A percentile compares a stretch with the other conserved stretches of the same genome.
These are phyloP conservation scores for Cryptococcus neoformans DNA, from an alignment of 1,284 basidiomycete genomes.

Conservation along the genomic window DNA sequence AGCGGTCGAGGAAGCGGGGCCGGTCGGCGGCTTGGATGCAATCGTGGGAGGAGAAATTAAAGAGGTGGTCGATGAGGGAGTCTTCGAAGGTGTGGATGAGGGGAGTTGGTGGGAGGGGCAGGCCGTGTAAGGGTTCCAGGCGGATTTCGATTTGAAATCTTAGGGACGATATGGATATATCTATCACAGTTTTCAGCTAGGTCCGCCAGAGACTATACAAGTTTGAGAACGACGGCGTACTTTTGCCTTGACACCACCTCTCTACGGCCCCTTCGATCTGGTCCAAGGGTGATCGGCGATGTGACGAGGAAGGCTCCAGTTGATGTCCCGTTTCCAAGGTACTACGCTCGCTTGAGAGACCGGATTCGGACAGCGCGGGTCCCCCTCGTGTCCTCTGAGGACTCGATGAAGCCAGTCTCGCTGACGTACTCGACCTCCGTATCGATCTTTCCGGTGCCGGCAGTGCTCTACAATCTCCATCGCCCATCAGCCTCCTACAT, in stretches of 20 bases:
- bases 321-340: background rate
- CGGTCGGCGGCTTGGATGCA: conserved; percentile 2
- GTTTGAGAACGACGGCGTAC: background rate
- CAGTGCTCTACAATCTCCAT: background rate
- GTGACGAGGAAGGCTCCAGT: background rate
- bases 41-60: conserved; percentile 4
- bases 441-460: background rate
- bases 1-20: conserved; percentile 1
- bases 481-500: background rate
- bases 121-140: conserved; percentile 3
- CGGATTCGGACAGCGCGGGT: background rate
- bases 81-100: conserved; percentile 14
- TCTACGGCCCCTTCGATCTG: background rate
- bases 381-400: background rate
- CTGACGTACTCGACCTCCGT: background rate
- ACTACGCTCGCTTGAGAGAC: background rate
- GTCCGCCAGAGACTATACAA: background rate
- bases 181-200: conserved; percentile 8
- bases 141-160: conserved; percentile 16
- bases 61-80: conserved; percentile 15
- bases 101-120: conserved; percentile 10
- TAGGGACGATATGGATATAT: background rate
- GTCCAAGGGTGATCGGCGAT: background rate
- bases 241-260: background rate
- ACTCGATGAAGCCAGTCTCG: background rate